Conservation (phyloP, 2,329 filamentous ascomycete genomes). For the Calonectria pteridis region DNA sequence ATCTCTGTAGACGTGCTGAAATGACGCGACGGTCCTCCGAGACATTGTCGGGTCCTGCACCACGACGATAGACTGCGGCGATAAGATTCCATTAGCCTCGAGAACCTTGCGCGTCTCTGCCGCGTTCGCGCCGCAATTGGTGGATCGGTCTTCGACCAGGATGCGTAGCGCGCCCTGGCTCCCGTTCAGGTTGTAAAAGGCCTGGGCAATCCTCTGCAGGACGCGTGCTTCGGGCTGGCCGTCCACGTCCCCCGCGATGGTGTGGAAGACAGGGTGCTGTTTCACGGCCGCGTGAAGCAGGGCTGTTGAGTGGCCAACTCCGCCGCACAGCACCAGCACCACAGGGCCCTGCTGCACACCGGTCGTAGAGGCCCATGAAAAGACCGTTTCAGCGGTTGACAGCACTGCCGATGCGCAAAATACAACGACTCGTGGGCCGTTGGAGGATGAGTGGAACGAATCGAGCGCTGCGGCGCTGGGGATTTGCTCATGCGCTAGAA, state of each 20-base stretch:
- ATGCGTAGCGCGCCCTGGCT: constrained; percentile 5
- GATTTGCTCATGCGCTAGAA: constrained; percentile 34
- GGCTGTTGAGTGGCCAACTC: constrained; percentile 38
- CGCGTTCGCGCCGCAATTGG: constrained; percentile 39
- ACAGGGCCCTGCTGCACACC: background rate
- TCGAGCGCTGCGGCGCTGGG: constrained; percentile 17
- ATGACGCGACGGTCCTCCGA: constrained; percentile 34
- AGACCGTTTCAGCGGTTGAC: constrained; percentile 29
- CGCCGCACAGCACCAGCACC: constrained; percentile 35
- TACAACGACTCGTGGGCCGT: constrained; percentile 21
- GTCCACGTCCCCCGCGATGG: constrained; percentile 13
- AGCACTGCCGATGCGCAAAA: constrained; percentile 37
- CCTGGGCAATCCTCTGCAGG: constrained; percentile 29
- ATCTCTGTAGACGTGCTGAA: constrained; percentile 31
- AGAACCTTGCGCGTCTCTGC: constrained; percentile 32
- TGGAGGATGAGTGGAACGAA: background rate
- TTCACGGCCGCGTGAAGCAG: constrained; percentile 35
- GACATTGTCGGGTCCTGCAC: constrained; percentile 40
- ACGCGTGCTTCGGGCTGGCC: constrained; percentile 34
- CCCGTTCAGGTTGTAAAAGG: constrained; percentile 27
- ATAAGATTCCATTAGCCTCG: constrained; percentile 30
- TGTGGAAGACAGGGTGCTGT: constrained; percentile 30
- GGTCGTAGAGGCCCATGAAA: constrained; percentile 18
- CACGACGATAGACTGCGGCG: constrained; percentile 34
- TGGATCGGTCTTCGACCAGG: constrained; percentile 37